phyloP scores from a whole-genome alignment of 2,329 filamentous ascomycete genomes.

The Aspergillus pseudoglaucus region DNA sequence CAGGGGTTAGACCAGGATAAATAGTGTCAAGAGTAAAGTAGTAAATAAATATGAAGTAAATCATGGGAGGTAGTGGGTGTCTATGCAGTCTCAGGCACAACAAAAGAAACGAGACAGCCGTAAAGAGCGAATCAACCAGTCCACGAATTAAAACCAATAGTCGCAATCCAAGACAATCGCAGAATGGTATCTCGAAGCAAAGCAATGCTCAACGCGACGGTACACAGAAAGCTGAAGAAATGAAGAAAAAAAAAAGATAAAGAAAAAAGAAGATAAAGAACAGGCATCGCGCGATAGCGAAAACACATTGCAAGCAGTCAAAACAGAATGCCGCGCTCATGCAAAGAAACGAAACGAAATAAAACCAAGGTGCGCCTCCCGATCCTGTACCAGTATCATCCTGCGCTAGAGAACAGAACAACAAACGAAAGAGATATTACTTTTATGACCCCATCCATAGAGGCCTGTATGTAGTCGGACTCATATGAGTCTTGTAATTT shows the following conservation, averaged over 20 bases:
- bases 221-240: not conserved
- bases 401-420: not conserved
- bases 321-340: constrained; percentile 17
- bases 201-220: constrained; percentile 3
- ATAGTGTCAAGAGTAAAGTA: constrained; percentile 32
- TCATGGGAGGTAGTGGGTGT: constrained; percentile 10
- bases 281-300: too few species aligned
- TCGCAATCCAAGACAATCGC: constrained; percentile 16
- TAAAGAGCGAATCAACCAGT: constrained; percentile 14
- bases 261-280: not conserved
- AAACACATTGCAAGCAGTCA: constrained; percentile 6
- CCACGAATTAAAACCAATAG: constrained; percentile 7
- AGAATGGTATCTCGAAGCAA: constrained; percentile 34
- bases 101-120: constrained; percentile 2
- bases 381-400: constrained; percentile 1
- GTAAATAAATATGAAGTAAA: not conserved
- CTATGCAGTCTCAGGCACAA: constrained; percentile 6
- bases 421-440: constrained; percentile 4
- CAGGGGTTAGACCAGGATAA: constrained; percentile 1
- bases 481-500: not conserved
- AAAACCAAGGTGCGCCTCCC: constrained; percentile 2
- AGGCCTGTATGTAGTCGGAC: constrained; percentile 1
- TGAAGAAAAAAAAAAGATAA: not conserved
- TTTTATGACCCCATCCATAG: constrained; percentile 8
- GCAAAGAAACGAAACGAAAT: constrained; percentile 11